Evolutionary conservation across 495 filamentous ascomycete species (phyloP).

Genomic region (Penicillium canariense): DNA sequence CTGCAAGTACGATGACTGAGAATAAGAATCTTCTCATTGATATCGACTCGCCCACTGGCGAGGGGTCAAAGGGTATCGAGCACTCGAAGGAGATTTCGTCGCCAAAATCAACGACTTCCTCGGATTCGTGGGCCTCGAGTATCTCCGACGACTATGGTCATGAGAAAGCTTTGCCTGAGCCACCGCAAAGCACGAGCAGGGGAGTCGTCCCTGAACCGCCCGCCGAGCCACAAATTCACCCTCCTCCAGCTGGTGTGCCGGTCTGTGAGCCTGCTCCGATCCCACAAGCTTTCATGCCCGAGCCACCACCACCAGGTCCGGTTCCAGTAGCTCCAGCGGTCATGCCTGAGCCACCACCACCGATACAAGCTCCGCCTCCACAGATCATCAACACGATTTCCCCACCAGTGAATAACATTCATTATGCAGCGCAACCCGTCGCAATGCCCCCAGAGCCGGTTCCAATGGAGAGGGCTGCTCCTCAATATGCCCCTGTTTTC

Average conservation of each 20-base stretch:
- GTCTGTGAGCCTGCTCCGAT: conserved; percentile 9
- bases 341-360: conserved; percentile 11
- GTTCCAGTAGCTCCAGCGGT: background rate
- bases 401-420: background rate
- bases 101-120: conserved; percentile 9
- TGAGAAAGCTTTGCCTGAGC: conserved; percentile 12
- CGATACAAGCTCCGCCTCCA: conserved; percentile 3
- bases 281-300: conserved; percentile 4
- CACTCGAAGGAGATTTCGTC: conserved; percentile 1
- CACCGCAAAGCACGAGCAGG: background rate
- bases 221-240: background rate
- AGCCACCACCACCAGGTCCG: background rate
- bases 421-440: background rate
- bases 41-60: conserved; percentile 25
- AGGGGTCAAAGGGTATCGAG: conserved; percentile 1
- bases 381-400: conserved; percentile 7
- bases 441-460: background rate
- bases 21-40: conserved; percentile 29
- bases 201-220: background rate
- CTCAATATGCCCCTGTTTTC: background rate
- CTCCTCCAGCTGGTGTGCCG: background rate
- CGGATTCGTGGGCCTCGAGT: conserved; percentile 17
- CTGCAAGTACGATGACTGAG: background rate
- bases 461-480: background rate
- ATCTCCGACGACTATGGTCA: conserved; percentile 10